A percentile compares a stretch with the other conserved stretches of the same genome.
phyloP scores from a whole-genome alignment of 2,329 filamentous ascomycete species.

The Sporothrix inflata region DNA sequence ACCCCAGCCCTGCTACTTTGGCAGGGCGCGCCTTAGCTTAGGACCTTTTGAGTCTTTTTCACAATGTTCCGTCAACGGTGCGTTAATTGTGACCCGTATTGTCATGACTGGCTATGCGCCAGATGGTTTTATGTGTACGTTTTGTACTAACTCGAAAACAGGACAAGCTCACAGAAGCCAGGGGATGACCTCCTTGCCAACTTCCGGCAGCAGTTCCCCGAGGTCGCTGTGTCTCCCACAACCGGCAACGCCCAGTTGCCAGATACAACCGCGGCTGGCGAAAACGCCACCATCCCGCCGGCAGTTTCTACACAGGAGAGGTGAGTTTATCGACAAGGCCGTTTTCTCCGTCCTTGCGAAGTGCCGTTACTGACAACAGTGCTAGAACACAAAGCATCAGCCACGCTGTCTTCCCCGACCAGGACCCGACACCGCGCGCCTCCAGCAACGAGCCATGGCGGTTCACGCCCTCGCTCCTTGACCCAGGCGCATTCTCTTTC shows the following conservation, averaged over 20 bases:
- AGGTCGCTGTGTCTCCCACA: constrained; percentile 57
- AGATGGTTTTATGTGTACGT: neutral
- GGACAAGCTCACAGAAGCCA: constrained; percentile 82
- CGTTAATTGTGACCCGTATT: constrained; percentile 23
- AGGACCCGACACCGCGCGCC: constrained; percentile 80
- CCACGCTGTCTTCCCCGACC: constrained; percentile 61
- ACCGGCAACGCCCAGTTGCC: constrained; percentile 42
- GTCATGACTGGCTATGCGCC: too few species aligned
- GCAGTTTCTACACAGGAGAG: constrained; percentile 40
- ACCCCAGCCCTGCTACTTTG: constrained; percentile 18
- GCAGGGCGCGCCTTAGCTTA: constrained; percentile 15
- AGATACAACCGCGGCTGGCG: constrained; percentile 35
- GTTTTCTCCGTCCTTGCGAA: neutral
- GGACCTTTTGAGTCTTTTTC: neutral
- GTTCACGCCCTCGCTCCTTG: constrained; percentile 86
- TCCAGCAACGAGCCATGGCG: constrained; percentile 76
- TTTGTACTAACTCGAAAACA: constrained; percentile 39
- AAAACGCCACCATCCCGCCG: constrained; percentile 22
- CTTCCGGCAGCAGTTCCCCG: constrained; percentile 82
- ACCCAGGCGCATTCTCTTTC: constrained; percentile 83
- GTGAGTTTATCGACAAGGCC: constrained; percentile 33
- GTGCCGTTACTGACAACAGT: constrained; percentile 29
- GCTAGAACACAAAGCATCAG: constrained; percentile 51
- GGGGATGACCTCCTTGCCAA: constrained; percentile 80
- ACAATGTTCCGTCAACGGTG: constrained; percentile 45